phyloP scores from a whole-genome alignment of 768 basidiomycete species.

The Chiua virens region DNA sequence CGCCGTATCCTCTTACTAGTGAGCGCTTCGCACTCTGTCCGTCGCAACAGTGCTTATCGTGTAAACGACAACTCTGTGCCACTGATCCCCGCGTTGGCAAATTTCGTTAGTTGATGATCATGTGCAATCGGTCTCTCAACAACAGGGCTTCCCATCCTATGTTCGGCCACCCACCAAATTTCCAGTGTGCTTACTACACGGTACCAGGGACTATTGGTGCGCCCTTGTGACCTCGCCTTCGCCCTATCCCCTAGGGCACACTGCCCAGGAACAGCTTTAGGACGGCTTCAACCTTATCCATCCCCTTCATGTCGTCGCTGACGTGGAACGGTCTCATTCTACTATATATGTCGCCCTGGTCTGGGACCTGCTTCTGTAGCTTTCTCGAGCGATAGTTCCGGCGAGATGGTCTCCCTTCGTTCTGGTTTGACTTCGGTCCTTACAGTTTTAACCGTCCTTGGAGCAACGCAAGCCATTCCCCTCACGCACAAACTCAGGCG shows the following conservation, averaged over 20 bases:
- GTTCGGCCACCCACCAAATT: not conserved
- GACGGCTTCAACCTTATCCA: not conserved
- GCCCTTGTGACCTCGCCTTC: not conserved
- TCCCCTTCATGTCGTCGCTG: not conserved
- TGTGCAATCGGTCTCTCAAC: not conserved
- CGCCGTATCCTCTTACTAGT: not conserved
- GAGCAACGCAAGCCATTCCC: slow-evolving; percentile 14
- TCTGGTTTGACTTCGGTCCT: slow-evolving; percentile 1
- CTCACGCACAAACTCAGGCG: slow-evolving; percentile 19
- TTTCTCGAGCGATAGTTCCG: not conserved
- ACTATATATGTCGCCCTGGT: slow-evolving; percentile 17
- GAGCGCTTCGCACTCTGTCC: not conserved
- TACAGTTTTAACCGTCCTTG: slow-evolving; percentile 11
- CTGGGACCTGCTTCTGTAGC: slow-evolving; percentile 1
- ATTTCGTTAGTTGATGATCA: not conserved
- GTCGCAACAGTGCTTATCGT: not conserved
- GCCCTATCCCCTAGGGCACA: not conserved
- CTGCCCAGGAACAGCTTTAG: not conserved
- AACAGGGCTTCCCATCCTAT: not conserved
- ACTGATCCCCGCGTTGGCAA: not conserved
- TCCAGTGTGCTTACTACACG: not conserved
- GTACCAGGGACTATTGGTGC: not conserved
- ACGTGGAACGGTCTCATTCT: not conserved
- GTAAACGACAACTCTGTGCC: not conserved
- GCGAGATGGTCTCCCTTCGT: slow-evolving; percentile 19